Base-by-base conservation (phyloP, 208 protist genomes). In the Crithidia brevicula region DNA sequence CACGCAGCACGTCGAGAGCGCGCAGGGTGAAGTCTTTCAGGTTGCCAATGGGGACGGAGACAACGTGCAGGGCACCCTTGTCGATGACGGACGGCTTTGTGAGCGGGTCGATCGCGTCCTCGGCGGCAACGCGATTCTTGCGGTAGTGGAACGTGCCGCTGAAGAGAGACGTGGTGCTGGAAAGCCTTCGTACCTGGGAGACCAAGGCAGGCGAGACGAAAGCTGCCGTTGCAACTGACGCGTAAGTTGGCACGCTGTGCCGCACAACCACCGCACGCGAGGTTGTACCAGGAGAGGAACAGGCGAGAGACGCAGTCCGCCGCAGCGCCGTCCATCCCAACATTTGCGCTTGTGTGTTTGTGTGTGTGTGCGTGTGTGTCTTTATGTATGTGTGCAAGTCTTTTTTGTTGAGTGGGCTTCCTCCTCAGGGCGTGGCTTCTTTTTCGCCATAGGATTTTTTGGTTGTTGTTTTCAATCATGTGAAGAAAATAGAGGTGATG, bases 31-130 rank as follows among this genome's bases (percentile, higher is more conserved):
- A 95, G 78, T 97, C 92, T 45, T 97, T 97, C 27, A 97, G 58
- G 65, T 97, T 97, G 25, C 92, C 92, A 71, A 97, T 95, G 13
- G 92, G 92, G n/a, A 94, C 83, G 9, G 92, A 91, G 54, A 97
- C 92, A 45, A 97, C 76, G 63, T 97, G 88, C 28, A 97, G 74
- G 4, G 81, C 75, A 22, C 72, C 82, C 40, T 85, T 80, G 66
- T 97, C 92, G 42, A 95, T 86, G 50, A 50, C 81, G 34, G 81
- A 79, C 36, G 92, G 90, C 40, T 89, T 89, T 20, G 88, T 78
- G 31, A 97, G 85, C 2, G 92, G 92, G 54, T 97, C 85, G n/a
- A 92, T 43, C 2, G 82, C 74, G 59, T 97, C 85, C 20, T 93
- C 88, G 2, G 82, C 38, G n/a, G 68, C 49, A 16, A 83, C 67